A percentile compares a stretch with the other conserved stretches of the same genome.
These are phyloP conservation scores for Talaromyces ruber DNA, from an alignment of 495 filamentous ascomycete genomes.

Conservation along the genomic window DNA sequence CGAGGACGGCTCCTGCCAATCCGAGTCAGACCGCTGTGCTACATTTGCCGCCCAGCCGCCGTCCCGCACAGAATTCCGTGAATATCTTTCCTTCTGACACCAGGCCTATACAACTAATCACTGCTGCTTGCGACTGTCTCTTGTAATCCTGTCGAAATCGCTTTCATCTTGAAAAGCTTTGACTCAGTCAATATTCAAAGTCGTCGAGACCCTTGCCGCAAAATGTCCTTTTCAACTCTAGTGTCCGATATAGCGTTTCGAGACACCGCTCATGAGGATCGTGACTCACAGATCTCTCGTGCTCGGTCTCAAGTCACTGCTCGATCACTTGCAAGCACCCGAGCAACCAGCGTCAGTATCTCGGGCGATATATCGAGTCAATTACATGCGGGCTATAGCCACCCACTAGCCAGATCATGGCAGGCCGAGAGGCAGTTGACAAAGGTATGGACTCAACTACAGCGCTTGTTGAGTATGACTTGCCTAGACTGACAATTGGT, in stretches of 20 bases:
- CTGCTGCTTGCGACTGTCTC: neutral
- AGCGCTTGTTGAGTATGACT: neutral
- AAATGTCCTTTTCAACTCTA: slow-evolving; percentile 87
- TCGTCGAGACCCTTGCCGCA: neutral
- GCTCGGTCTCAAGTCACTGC: slow-evolving; percentile 58
- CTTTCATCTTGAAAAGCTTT: neutral
- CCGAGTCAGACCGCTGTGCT: neutral
- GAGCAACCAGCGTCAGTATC: slow-evolving; percentile 91
- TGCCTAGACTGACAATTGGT: neutral
- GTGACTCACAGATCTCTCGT: slow-evolving; percentile 62
- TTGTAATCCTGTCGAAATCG: neutral
- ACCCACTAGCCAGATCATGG: slow-evolving; percentile 86
- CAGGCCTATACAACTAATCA: neutral
- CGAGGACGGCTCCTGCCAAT: neutral
- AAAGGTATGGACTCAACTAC: slow-evolving; percentile 50
- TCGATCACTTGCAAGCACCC: slow-evolving; percentile 76
- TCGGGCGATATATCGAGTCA: slow-evolving; percentile 89
- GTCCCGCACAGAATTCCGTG: neutral
- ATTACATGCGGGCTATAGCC: slow-evolving; percentile 88
- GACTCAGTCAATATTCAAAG: neutral
- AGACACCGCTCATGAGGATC: slow-evolving; percentile 46
- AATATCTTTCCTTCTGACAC: neutral
- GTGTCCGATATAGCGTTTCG: slow-evolving; percentile 77
- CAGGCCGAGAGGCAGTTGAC: slow-evolving; percentile 95
- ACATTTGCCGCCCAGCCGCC: neutral